Conservation (phyloP, 768 basidiomycete genomes). For the Austroboletus eburneus region DNA sequence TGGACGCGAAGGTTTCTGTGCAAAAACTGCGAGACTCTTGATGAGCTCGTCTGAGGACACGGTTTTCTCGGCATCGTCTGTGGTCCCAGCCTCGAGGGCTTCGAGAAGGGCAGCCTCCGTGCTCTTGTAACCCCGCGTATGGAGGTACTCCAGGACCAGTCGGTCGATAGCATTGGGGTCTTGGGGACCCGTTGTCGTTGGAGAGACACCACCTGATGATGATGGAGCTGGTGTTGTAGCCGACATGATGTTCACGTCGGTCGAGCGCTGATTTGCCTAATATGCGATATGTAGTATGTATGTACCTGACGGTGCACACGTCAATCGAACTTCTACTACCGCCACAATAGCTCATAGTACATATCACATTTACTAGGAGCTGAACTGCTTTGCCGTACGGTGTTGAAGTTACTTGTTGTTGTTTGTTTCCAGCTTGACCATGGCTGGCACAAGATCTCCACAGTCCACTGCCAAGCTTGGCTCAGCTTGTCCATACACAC, state of each 20-base stretch:
- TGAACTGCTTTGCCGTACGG: too few relatives aligned
- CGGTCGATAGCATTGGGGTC: slow-evolving; percentile 35
- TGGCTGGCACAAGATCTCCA: too few relatives aligned
- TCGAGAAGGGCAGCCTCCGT: slow-evolving; percentile 44
- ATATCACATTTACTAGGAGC: too few relatives aligned
- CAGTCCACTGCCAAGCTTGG: too few relatives aligned
- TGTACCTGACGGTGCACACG: too few relatives aligned
- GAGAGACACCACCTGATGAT: slow-evolving; percentile 32
- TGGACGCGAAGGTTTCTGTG: slow-evolving; percentile 61
- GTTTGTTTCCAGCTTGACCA: too few relatives aligned
- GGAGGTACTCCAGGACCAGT: slow-evolving; percentile 47
- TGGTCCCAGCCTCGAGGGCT: slow-evolving; percentile 28
- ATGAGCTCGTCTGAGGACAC: slow-evolving; percentile 48
- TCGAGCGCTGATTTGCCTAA: not conserved
- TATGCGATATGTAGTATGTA: too few relatives aligned
- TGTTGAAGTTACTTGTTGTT: too few relatives aligned
- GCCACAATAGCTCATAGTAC: too few relatives aligned
- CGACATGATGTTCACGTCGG: slow-evolving; percentile 22
- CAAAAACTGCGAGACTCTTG: slow-evolving; percentile 60
- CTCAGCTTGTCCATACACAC: too few relatives aligned
- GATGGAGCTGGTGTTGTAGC: slow-evolving; percentile 31
- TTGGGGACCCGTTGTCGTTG: slow-evolving; percentile 26
- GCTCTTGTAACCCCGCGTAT: slow-evolving; percentile 40
- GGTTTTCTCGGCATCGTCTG: slow-evolving; percentile 36
- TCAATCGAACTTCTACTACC: too few relatives aligned